Base-by-base conservation (phyloP, 1,139 yeast genomes). In the Waltiozyma sp. region DNA sequence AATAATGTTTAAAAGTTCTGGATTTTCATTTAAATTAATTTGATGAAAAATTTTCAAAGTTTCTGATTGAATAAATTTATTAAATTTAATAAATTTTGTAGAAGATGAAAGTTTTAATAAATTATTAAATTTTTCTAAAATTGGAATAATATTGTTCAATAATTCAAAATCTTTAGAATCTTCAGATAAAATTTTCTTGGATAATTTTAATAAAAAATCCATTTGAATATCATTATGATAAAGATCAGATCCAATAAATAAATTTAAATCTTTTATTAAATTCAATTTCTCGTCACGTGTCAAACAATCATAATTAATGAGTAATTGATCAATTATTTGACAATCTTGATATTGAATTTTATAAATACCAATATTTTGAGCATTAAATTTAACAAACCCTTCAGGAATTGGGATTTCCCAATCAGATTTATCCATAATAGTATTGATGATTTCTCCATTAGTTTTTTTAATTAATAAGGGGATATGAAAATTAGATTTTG, bases 381-480 rank as follows among this genome's bases (percentile, higher is more conserved):
- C 59, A 51, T 80, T 80, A 19, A 73, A 49, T 26, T 64, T 49
- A 15, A 66, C 47, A 19, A 70, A 54, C 60, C 56, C 5, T 60
- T 57, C 3, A 50, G 39, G n/a, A n/a, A n/a, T n/a, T 38, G 48
- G 68, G 38, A 74, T 54, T 7, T 58, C 63, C 41, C 68, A 45
- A 3, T 64, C 62, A 51, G 80, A 63, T 48, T 75, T 83, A 3
- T 72, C 70, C 58, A 78, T 52, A 42, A 78, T 48, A 38, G 67
- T 57, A 47, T 69, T 66, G 38, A 66, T 62, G 4, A 64, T 47
- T 37, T 65, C 55, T 2, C 68, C 66, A 43, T 64, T 65, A 11
- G 55, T 44, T n/a, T 66, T 52, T 44, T 62, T 68, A 21, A 77
- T 60, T 7, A 72, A 62, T 34, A 81, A 58, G 6, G 89, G 88